Evolutionary conservation across 495 filamentous ascomycete species (phyloP).

Genomic region (Penicillium maclennaniae): DNA sequence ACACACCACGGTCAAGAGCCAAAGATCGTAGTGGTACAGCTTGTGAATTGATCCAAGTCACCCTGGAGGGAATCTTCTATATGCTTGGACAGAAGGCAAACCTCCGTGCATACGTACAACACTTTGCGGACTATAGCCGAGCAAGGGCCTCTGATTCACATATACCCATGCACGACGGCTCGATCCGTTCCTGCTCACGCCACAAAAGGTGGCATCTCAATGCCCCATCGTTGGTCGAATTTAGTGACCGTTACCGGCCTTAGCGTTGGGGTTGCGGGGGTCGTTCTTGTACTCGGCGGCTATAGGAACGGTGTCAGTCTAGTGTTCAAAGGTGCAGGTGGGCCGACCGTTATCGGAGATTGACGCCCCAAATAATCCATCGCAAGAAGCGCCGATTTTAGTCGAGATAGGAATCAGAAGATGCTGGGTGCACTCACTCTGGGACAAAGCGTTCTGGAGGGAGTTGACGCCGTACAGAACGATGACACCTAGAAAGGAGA

Average conservation of each 20-base stretch:
- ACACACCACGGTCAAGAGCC: neutral
- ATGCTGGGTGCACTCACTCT: conserved; percentile 56
- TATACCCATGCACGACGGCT: conserved; percentile 9
- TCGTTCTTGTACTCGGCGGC: conserved; percentile 94
- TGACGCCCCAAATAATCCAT: neutral
- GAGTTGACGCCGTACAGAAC: conserved; percentile 87
- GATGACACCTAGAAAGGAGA: conserved; percentile 58
- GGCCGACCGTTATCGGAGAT: conserved; percentile 4
- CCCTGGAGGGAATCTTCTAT: conserved; percentile 41
- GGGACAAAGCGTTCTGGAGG: conserved; percentile 62
- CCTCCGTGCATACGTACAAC: conserved; percentile 32
- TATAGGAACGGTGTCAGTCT: conserved; percentile 38
- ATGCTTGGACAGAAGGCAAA: conserved; percentile 41
- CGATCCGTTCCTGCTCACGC: conserved; percentile 14
- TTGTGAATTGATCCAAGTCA: conserved; percentile 44
- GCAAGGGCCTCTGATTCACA: conserved; percentile 5
- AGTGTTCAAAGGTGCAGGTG: neutral
- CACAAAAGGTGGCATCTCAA: conserved; percentile 16
- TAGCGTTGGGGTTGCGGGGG: conserved; percentile 77
- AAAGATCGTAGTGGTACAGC: conserved; percentile 36
- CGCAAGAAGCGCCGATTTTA: neutral
- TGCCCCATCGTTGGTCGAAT: conserved; percentile 16
- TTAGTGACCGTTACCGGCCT: conserved; percentile 48
- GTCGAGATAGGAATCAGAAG: neutral
- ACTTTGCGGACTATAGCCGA: conserved; percentile 21